A percentile compares a stretch with the other conserved stretches of the same genome.
phyloP scores from a whole-genome alignment of 2,329 filamentous ascomycete species.

The Cryphonectria japonica region DNA sequence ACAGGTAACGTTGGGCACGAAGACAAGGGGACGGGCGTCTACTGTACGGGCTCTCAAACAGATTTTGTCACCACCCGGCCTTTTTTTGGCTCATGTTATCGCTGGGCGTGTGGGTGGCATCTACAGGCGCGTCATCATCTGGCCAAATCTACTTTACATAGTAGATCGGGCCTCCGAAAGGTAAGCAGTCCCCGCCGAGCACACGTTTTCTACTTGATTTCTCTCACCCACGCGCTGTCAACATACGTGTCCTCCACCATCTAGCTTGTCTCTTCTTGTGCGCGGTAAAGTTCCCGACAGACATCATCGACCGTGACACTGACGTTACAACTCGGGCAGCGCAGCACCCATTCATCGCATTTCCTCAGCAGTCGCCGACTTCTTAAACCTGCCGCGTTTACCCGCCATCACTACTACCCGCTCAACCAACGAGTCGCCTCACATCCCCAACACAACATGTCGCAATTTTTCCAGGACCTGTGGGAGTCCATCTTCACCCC shows the following conservation, averaged over 20 bases:
- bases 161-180: background rate
- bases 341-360: background rate
- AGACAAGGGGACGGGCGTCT: slow-evolving; percentile 5
- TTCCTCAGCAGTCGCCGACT: background rate
- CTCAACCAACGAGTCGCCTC: background rate
- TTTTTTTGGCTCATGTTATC: background rate
- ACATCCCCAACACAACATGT: slow-evolving; percentile 47
- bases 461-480: slow-evolving; percentile 71
- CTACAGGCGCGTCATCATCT: background rate
- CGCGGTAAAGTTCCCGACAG: background rate
- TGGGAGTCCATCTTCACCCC: slow-evolving; percentile 94
- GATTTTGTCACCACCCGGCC: background rate
- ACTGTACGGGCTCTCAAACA: background rate
- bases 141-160: background rate
- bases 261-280: background rate
- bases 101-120: background rate
- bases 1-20: slow-evolving; percentile 2
- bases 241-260: background rate
- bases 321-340: background rate
- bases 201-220: slow-evolving; percentile 2
- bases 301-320: background rate
- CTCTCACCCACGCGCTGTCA: background rate
- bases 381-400: background rate
- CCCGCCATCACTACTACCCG: background rate
- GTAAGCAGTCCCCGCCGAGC: slow-evolving; percentile 10